Evolutionary conservation across 2,329 filamentous ascomycete genomes (phyloP).

Genomic region (Blastomyces percursus): DNA sequence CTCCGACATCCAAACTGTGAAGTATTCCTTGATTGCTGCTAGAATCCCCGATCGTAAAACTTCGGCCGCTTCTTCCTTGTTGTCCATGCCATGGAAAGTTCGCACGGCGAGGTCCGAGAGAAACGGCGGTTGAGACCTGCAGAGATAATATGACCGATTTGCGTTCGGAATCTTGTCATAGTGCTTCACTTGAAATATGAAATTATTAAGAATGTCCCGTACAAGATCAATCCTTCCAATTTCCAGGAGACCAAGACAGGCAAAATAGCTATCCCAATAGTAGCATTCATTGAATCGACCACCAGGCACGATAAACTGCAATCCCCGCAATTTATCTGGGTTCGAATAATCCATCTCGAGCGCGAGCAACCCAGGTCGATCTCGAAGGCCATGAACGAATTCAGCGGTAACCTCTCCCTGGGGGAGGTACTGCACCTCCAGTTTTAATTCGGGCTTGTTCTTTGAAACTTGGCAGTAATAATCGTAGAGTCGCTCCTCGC

Average conservation of each 20-base stretch:
- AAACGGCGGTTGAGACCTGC: constrained; percentile 76
- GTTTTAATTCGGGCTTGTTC: constrained; percentile 61
- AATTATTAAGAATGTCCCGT: constrained; percentile 78
- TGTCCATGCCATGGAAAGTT: constrained; percentile 72
- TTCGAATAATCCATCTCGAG: constrained; percentile 63
- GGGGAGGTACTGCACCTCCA: constrained; percentile 66
- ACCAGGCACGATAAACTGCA: constrained; percentile 78
- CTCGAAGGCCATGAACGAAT: constrained; percentile 64
- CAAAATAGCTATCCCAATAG: constrained; percentile 91
- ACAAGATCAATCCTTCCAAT: constrained; percentile 66
- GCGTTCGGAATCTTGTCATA: constrained; percentile 89
- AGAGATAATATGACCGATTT: constrained; percentile 77
- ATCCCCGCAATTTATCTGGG: constrained; percentile 42
- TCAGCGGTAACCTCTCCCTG: constrained; percentile 58
- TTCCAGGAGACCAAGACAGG: constrained; percentile 66
- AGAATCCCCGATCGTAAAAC: constrained; percentile 63
- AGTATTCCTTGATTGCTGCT: constrained; percentile 80
- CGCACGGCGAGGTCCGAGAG: constrained; percentile 80
- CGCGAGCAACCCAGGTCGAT: constrained; percentile 69
- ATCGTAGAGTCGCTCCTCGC: constrained; percentile 66
- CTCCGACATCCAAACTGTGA: constrained; percentile 62
- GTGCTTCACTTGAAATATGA: constrained; percentile 83
- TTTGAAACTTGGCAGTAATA: constrained; percentile 67
- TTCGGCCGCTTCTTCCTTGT: constrained; percentile 59
- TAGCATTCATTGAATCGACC: constrained; percentile 87